Percentiles rank a stretch among this genome's conserved stretches.
Evolutionary conservation across 306 rosid species (phyloP).

Genomic region (Vigna angularis): DNA sequence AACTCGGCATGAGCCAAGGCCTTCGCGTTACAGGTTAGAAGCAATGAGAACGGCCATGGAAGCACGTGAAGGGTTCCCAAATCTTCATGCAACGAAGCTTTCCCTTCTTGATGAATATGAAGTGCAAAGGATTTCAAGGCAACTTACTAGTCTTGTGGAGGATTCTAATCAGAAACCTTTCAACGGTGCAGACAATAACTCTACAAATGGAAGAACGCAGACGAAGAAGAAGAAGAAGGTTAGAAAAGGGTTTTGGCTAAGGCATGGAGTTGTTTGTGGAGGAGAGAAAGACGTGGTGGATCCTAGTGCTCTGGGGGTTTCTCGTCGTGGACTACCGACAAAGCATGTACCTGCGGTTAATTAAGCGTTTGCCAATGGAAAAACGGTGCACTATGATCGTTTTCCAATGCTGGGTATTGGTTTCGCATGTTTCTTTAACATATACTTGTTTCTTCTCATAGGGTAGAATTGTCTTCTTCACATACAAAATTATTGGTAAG

Average conservation of each 20-base stretch:
- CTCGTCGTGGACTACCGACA: slow-evolving; percentile 1
- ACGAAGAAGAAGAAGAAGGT: slow-evolving; percentile 35
- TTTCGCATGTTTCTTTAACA: background rate
- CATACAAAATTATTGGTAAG: background rate
- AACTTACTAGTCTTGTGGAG: slow-evolving; percentile 53
- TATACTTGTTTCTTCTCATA: background rate
- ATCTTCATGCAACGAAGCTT: background rate
- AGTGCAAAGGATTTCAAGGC: slow-evolving; percentile 62
- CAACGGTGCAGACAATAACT: background rate
- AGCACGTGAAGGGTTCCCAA: background rate
- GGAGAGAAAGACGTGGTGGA: slow-evolving; percentile 62
- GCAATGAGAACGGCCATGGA: slow-evolving; percentile 47
- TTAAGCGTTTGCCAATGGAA: slow-evolving; percentile 18
- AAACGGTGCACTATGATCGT: no score
- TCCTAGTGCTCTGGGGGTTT: slow-evolving; percentile 22
- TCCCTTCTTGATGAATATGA: slow-evolving; percentile 78
- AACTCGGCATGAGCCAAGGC: slow-evolving; percentile 39
- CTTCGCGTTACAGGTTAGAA: slow-evolving; percentile 81
- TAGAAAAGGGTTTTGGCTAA: slow-evolving; percentile 50
- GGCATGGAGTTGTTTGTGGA: slow-evolving; percentile 61
- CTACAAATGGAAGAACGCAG: slow-evolving; percentile 2
- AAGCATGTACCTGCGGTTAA: slow-evolving; percentile 21
- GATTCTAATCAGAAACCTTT: slow-evolving; percentile 25
- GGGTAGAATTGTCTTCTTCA: no score
- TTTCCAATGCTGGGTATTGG: no score